phyloP scores from a whole-genome alignment of 352 stramenopile species.

The Phytophthora cryptogea region DNA sequence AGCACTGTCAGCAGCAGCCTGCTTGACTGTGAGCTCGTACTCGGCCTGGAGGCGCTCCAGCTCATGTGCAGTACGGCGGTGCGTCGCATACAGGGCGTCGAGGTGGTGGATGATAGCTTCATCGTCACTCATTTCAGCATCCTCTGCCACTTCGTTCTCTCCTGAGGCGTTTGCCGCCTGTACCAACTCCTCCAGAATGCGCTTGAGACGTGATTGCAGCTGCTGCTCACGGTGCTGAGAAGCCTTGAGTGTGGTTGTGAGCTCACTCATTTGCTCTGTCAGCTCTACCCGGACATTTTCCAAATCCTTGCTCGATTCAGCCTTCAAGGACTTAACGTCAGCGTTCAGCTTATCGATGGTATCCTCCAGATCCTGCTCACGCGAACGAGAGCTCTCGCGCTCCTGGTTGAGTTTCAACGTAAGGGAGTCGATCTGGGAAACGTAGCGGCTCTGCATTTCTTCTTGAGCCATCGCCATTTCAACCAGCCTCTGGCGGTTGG shows the following conservation, averaged over 20 bases:
- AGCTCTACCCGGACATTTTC: conserved; percentile 26
- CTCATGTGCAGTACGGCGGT: conserved; percentile 38
- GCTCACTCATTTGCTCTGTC: conserved; percentile 35
- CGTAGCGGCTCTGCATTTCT: conserved; percentile 46
- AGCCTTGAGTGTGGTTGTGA: conserved; percentile 40
- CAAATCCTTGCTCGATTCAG: conserved; percentile 39
- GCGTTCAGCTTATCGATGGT: conserved; percentile 40
- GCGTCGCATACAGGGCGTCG: conserved; percentile 40
- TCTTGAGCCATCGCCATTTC: conserved; percentile 51
- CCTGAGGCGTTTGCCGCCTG: conserved; percentile 35
- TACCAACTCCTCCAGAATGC: conserved; percentile 49
- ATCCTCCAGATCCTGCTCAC: conserved; percentile 48
- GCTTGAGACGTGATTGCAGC: conserved; percentile 47
- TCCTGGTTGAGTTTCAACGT: conserved; percentile 52
- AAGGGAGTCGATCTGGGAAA: conserved; percentile 46
- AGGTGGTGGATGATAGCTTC: conserved; percentile 41
- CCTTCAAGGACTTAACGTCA: conserved; percentile 38
- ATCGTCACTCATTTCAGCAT: conserved; percentile 35
- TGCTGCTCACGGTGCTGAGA: conserved; percentile 53
- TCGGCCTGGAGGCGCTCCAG: conserved; percentile 53
- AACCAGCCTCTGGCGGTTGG: conserved; percentile 41
- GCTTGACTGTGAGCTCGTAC: conserved; percentile 47
- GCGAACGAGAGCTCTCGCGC: conserved; percentile 42
- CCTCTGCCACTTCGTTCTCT: conserved; percentile 24
- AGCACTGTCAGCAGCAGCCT: conserved; percentile 37